These are phyloP conservation scores for Penicillium macrosclerotiorum DNA, from an alignment of 495 filamentous ascomycete species.

Conservation along the genomic window DNA sequence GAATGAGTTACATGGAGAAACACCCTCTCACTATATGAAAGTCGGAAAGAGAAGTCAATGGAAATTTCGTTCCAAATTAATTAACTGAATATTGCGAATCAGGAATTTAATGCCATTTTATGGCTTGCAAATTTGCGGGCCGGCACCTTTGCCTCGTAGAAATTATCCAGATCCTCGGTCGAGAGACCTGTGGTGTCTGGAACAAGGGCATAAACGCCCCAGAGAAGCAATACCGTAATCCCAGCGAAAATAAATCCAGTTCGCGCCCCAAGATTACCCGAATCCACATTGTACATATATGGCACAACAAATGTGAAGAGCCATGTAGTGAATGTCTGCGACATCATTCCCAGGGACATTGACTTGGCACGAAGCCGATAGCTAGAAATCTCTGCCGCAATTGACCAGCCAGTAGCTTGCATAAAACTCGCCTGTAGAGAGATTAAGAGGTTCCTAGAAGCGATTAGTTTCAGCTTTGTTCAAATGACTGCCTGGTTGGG, in stretches of 20 bases:
- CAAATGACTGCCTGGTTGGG: neutral
- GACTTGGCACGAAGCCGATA: constrained; percentile 16
- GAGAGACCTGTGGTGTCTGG: constrained; percentile 15
- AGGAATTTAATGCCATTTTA: neutral
- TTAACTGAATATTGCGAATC: neutral
- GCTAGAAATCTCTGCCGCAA: constrained; percentile 15
- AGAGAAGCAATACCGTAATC: constrained; percentile 9
- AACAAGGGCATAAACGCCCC: constrained; percentile 9
- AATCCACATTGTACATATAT: constrained; percentile 21
- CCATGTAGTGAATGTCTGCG: constrained; percentile 11
- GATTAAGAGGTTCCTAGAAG: constrained; percentile 13
- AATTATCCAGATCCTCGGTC: constrained; percentile 15
- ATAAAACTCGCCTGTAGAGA: constrained; percentile 10
- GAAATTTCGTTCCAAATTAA: too few species aligned
- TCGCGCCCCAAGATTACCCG: constrained; percentile 14
- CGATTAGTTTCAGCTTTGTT: too few species aligned
- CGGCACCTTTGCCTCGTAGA: constrained; percentile 16
- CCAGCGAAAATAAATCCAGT: constrained; percentile 16
- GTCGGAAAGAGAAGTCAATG: too few species aligned
- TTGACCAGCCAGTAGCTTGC: constrained; percentile 14
- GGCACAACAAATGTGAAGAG: constrained; percentile 14
- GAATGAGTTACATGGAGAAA: too few species aligned
- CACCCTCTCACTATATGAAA: too few species aligned
- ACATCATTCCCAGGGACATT: constrained; percentile 13
- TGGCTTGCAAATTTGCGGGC: constrained; percentile 7